Conservation (phyloP, 495 filamentous ascomycete genomes). For the Aspergillus affinis region DNA sequence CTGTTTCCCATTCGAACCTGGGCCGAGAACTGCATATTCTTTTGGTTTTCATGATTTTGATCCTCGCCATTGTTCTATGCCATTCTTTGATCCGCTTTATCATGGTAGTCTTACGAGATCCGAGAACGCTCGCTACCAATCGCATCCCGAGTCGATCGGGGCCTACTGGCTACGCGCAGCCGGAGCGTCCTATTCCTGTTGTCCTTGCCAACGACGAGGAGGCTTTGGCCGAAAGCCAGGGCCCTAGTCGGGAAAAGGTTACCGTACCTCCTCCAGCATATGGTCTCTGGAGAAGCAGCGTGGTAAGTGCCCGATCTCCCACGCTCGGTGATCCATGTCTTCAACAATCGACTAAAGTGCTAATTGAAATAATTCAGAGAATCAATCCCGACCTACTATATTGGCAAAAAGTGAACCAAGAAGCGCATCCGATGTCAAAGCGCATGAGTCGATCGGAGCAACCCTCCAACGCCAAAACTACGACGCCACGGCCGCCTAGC, state of each 20-base stretch:
- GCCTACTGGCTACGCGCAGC: constrained; percentile 59
- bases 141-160: constrained; percentile 36
- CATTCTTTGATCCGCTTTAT: constrained; percentile 73
- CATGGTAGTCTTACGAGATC: constrained; percentile 54
- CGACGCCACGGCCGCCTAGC: constrained; percentile 58
- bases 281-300: constrained; percentile 77
- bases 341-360: not conserved
- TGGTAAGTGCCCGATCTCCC: constrained; percentile 55
- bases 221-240: constrained; percentile 30
- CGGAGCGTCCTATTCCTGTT: constrained; percentile 60
- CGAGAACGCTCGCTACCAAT: constrained; percentile 26
- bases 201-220: constrained; percentile 64
- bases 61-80: constrained; percentile 74
- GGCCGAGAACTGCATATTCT: constrained; percentile 69
- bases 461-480: constrained; percentile 20
- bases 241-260: constrained; percentile 38
- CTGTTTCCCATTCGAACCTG: constrained; percentile 53
- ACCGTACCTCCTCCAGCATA: constrained; percentile 75
- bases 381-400: constrained; percentile 78
- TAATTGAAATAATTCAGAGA: constrained; percentile 42
- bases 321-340: not conserved
- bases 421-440: constrained; percentile 8
- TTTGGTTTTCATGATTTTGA: constrained; percentile 71
- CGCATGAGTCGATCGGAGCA: constrained; percentile 17
- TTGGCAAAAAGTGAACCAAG: constrained; percentile 64